Base-by-base conservation (phyloP, 352 stramenopile species). In the Globisporangium barbulae region DNA sequence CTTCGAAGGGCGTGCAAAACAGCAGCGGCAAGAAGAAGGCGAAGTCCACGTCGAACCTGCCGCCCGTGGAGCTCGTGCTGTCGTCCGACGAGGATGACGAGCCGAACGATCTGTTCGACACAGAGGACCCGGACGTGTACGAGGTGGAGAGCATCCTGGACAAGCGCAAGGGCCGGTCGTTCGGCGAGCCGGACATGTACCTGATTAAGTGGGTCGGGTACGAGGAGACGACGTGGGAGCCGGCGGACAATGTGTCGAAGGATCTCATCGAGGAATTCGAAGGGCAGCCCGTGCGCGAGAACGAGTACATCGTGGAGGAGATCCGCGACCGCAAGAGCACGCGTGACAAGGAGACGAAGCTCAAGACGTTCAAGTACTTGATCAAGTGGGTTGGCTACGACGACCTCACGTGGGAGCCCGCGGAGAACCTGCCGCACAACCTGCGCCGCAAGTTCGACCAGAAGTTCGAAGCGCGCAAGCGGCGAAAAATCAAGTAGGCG, bases 331-430 rank as follows among this genome's bases (percentile, higher is more conserved):
- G 82, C 45, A 88, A 64, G 59, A 64, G 71, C 28, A 80, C 85
- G 62, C 81, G 81, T 53, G 83, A 93, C 72, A 74, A 77, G 44
- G 52, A 74, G 25, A 93, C 81, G 45, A 75, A 69, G 47, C 77
- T 93, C 59, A 90, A 89, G 70, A 87, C 71, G 30, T 78, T 88
- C 62, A 76, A 90, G 70, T 93, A 92, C 72, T 75, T 87, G n/a
- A 83, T 93, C 69, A 92, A 92, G 68, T 93, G 85, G 85, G 77
- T 93, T 45, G 83, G 85, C 61, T 93, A 93, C 72, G 81, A 91
- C 8, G 82, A 93, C 7, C 65, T 78, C 61, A 93, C 84, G 50
- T 93, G 84, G 84, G 84, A 93, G 53, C 84, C 84, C 0, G 75
- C 81, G 0, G 78, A 90, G 31, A 93, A 93, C 67, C 55, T 93